These are phyloP conservation scores for Vitis hybrid DNA, from an alignment of 177 flowering plant genomes.

Conservation along the genomic window DNA sequence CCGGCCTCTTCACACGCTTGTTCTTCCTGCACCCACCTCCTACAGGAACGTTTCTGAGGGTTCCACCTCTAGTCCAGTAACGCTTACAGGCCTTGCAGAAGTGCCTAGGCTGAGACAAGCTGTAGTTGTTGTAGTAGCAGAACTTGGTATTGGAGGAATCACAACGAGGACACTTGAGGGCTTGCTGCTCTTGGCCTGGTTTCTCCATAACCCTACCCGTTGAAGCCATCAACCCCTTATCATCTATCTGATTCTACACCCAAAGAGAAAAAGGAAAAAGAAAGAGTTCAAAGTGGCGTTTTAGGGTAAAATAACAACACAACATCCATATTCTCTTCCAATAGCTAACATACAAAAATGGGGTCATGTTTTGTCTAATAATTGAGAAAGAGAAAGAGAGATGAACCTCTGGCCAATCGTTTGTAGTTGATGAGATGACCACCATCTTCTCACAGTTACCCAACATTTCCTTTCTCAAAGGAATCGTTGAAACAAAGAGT, in stretches of 20 bases:
- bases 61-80: slow-evolving; percentile 90
- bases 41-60: slow-evolving; percentile 79
- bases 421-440: slow-evolving; percentile 45
- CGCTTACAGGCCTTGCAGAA: slow-evolving; percentile 89
- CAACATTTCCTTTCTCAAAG: slow-evolving; percentile 29
- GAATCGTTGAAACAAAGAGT: slow-evolving; percentile 44
- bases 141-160: slow-evolving; percentile 88
- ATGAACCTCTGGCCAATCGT: slow-evolving; percentile 66
- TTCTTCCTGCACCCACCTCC: slow-evolving; percentile 84
- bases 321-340: slow-evolving; percentile 49
- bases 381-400: slow-evolving; percentile 28
- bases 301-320: slow-evolving; percentile 35
- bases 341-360: slow-evolving; percentile 61
- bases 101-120: slow-evolving; percentile 83
- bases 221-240: slow-evolving; percentile 31
- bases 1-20: slow-evolving; percentile 59
- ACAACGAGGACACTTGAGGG: slow-evolving; percentile 73
- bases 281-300: slow-evolving; percentile 13
- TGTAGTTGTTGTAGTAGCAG: slow-evolving; percentile 93
- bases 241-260: slow-evolving; percentile 32
- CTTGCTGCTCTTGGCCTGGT: slow-evolving; percentile 33
- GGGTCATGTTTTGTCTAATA: slow-evolving; percentile 50
- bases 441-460: slow-evolving; percentile 50
- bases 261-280: slow-evolving; percentile 9
- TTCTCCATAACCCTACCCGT: slow-evolving; percentile 36